Percentiles rank a stretch among this genome's conserved stretches.
phyloP scores from a whole-genome alignment of 129 eudicot genomes.

The Tanacetum coccineum region DNA sequence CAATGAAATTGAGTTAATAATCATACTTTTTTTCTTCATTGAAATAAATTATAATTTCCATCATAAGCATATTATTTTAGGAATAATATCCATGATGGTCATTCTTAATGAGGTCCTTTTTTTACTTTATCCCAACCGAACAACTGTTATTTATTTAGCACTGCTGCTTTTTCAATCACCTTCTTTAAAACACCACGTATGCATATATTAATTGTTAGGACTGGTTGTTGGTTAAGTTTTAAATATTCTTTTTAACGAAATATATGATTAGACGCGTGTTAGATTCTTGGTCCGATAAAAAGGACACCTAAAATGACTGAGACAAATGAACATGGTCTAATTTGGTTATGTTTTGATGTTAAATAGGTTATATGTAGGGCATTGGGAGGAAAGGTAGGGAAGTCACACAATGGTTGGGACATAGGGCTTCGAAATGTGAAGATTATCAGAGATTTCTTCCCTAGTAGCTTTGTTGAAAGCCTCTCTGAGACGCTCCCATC shows the following conservation, averaged over 20 bases:
- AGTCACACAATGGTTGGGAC: constrained; percentile 74
- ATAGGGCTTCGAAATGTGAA: constrained; percentile 60
- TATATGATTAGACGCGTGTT: too few species aligned
- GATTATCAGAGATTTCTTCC: constrained; percentile 36
- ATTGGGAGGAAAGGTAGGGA: constrained; percentile 75
- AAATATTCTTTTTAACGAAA: too few species aligned
- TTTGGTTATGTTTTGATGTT: constrained; percentile 1
- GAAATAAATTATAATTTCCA: background rate
- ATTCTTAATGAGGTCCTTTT: background rate
- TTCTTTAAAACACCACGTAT: too few species aligned
- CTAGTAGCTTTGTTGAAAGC: constrained; percentile 28
- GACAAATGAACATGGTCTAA: background rate
- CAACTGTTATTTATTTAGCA: too few species aligned
- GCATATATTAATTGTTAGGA: too few species aligned
- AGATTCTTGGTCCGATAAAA: too few species aligned
- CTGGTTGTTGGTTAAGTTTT: too few species aligned
- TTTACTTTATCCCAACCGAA: background rate
- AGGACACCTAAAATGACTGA: background rate
- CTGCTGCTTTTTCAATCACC: too few species aligned
- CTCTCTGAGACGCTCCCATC: constrained; percentile 38
- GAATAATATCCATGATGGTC: background rate
- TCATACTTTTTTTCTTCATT: background rate
- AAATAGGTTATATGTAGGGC: constrained; percentile 68
- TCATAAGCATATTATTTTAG: background rate
- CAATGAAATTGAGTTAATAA: too few species aligned